Conservation (phyloP, 208 protist species). For the Trypanosoma platydactyli region DNA sequence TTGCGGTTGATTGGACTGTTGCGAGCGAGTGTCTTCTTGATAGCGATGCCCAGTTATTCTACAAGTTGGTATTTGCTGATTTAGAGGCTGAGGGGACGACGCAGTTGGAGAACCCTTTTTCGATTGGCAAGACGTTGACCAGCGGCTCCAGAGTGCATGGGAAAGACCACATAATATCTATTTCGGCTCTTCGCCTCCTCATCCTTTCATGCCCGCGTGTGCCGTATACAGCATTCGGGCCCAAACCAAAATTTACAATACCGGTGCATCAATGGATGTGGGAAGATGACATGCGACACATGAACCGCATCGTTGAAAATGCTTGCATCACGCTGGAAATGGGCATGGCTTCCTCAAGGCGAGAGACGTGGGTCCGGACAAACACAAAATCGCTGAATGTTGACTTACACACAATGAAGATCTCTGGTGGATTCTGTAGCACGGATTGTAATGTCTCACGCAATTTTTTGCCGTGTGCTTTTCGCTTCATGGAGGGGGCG, state of each 20-base stretch:
- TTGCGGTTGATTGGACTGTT: constrained; percentile 45
- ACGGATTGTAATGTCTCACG: constrained; percentile 68
- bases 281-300: constrained; percentile 87
- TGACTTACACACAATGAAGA: constrained; percentile 77
- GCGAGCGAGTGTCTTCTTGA: constrained; percentile 45
- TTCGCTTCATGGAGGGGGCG: constrained; percentile 73
- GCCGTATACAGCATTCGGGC: constrained; percentile 65
- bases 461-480: constrained; percentile 78
- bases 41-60: constrained; percentile 65
- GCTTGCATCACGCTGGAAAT: constrained; percentile 72
- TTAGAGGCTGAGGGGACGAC: constrained; percentile 51
- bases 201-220: constrained; percentile 72
- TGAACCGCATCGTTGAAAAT: constrained; percentile 66
- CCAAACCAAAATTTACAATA: constrained; percentile 72
- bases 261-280: constrained; percentile 87
- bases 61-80: constrained; percentile 60
- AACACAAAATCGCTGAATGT: constrained; percentile 52
- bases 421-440: constrained; percentile 38
- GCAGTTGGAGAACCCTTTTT: constrained; percentile 80
- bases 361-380: constrained; percentile 38
- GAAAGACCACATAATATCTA: constrained; percentile 83
- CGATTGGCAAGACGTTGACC: constrained; percentile 37
- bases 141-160: constrained; percentile 63
- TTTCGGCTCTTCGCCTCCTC: constrained; percentile 78
- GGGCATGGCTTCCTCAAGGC: constrained; percentile 35